Evolutionary conservation across 139 green algal species (phyloP).

Genomic region (Cymbomonas tetramitiformis): DNA sequence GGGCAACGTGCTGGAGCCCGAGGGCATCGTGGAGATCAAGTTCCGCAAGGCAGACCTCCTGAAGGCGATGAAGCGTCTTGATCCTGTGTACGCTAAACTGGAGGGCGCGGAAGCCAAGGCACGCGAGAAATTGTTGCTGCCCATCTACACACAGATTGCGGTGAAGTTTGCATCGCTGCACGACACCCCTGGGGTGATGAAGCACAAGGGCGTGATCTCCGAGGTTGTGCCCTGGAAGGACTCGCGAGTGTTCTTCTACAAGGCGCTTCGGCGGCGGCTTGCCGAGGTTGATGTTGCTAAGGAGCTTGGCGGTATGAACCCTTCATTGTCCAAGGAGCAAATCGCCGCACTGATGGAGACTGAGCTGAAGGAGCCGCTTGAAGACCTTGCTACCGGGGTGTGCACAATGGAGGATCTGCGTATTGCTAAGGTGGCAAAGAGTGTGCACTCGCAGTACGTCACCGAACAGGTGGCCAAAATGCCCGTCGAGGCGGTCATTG

Average conservation of each 20-base stretch:
- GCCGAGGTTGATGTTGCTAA: too few relatives aligned
- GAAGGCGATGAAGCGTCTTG: conserved; percentile 62
- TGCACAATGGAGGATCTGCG: too few relatives aligned
- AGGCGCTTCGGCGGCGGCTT: too few relatives aligned
- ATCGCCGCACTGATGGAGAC: too few relatives aligned
- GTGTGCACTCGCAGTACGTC: too few relatives aligned
- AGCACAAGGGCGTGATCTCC: conserved; percentile 57
- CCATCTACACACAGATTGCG: conserved; percentile 59
- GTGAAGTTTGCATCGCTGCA: conserved; percentile 81
- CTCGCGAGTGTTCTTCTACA: conserved; percentile 67
- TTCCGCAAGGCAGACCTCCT: conserved; percentile 64
- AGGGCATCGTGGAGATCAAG: conserved; percentile 94
- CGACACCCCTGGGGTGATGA: conserved; percentile 80
- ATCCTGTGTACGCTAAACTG: conserved; percentile 28
- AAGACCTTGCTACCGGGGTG: too few relatives aligned
- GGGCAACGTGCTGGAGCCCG: conserved; percentile 79
- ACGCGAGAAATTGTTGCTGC: conserved; percentile 43
- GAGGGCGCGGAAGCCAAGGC: neutral
- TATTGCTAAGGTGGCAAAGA: too few relatives aligned
- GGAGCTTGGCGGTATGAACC: too few relatives aligned
- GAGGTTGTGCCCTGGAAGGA: conserved; percentile 65
- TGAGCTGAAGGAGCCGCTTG: too few relatives aligned
- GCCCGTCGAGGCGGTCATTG: too few relatives aligned
- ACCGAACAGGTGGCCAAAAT: too few relatives aligned
- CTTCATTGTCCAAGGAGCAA: too few relatives aligned